Percentiles rank a stretch among this genome's conserved stretches.
These are phyloP conservation scores for Debaryomycetaceae sp. DNA, from an alignment of 1,139 yeast genomes.

Conservation along the genomic window DNA sequence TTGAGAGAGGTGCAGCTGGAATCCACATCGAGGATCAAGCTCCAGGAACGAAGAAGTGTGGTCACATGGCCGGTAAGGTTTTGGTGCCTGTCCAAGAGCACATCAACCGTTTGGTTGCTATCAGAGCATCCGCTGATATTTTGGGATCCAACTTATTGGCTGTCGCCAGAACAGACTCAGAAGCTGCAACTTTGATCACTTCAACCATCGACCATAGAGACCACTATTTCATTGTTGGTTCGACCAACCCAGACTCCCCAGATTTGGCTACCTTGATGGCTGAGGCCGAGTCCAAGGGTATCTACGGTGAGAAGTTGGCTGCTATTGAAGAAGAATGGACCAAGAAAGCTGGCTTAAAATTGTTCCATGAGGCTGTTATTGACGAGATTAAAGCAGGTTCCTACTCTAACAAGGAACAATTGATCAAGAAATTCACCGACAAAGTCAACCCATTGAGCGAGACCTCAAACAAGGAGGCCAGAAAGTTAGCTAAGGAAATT, in stretches of 20 bases:
- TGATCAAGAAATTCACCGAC: conserved; percentile 63
- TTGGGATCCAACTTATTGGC: conserved; percentile 81
- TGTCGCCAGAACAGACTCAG: conserved; percentile 96
- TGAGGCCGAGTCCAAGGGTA: conserved; percentile 75
- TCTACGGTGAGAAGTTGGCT: conserved; percentile 67
- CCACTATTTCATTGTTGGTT: conserved; percentile 87
- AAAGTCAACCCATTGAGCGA: conserved; percentile 73
- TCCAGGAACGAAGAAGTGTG: conserved; percentile 98
- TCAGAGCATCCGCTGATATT: conserved; percentile 94
- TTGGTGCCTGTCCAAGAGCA: conserved; percentile 97
- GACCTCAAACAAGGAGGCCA: conserved; percentile 78
- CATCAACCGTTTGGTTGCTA: conserved; percentile 87
- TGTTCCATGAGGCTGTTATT: conserved; percentile 88
- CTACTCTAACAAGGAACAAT: conserved; percentile 60
- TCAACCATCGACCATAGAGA: conserved; percentile 94
- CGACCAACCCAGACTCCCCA: conserved; percentile 78
- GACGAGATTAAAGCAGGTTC: conserved; percentile 70
- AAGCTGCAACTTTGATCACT: conserved; percentile 92
- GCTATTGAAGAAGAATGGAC: conserved; percentile 82
- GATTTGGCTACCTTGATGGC: conserved; percentile 77
- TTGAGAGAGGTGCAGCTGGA: conserved; percentile 99
- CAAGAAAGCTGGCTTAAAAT: conserved; percentile 76
- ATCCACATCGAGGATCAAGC: conserved; percentile 98
- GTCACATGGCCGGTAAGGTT: conserved; percentile 98
- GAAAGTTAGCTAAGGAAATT: conserved; percentile 69